Evolutionary conservation across 352 stramenopile species (phyloP), one percentile per base, ranked within the genome.

Genomic region (Pythium aquatile): DNA sequence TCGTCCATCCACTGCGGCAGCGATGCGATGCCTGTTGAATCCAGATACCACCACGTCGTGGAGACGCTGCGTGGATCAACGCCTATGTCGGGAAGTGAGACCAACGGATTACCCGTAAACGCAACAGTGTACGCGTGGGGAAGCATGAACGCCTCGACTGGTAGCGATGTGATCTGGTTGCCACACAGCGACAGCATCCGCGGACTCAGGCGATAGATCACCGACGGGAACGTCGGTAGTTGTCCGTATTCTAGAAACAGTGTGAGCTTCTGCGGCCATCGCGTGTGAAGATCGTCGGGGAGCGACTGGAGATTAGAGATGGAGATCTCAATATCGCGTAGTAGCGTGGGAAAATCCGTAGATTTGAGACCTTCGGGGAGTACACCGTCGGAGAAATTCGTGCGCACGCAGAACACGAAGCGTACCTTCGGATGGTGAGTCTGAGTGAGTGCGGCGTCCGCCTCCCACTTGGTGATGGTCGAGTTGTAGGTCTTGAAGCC

Each of bases 401-500:
- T 60, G 5, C 28, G 52, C 11, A 61, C 37, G 3, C 66, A 32
- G 35, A 49, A 59, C 17, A 63, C 0, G 20, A 67, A 60, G 13
- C 44, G 44, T 0, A 71, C 5, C 5, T 57, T 37, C 10, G 51
- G 51, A n/a, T 71, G 53, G n/a, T 16, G 8, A 1, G 30, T 7
- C 11, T 35, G 28, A 9, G 52, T 58, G 33, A 71, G 16, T 13
- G 65, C 65, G 2, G 65, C 57, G 24, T 66, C 46, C 1, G 5
- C 5, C 16, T 24, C 14, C 65, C 65, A 71, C 9, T 33, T 24
- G 26, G 20, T 16, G 42, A 71, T 48, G 2, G 65, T 71, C 42
- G 48, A 42, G 61, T 72, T 72, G 55, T 69, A 65, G 9, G 37
- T 42, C 35, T 68, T 65, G 32, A 69, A 5, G 0, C 48, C 55